These are phyloP conservation scores for Pseudotulostoma volvatum DNA, from an alignment of 495 filamentous ascomycete genomes.

Conservation along the genomic window DNA sequence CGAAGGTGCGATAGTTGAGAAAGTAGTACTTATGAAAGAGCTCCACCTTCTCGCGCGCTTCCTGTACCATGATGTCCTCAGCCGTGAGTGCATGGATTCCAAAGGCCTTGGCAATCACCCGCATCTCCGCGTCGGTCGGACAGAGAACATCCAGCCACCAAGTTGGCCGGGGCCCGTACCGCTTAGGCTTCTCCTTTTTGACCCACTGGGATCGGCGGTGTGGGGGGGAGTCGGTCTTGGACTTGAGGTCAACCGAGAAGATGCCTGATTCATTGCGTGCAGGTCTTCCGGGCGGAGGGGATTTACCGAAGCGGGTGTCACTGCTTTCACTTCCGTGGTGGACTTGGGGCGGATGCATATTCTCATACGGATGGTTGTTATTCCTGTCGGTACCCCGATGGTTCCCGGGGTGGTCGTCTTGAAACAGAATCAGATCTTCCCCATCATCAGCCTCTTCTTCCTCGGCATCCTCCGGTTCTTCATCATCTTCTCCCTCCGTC, in stretches of 20 bases:
- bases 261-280: not conserved
- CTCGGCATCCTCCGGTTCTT: constrained; percentile 24
- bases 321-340: too few relatives aligned
- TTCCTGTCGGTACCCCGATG: constrained; percentile 3
- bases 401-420: constrained; percentile 2
- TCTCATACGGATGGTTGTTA: constrained; percentile 12
- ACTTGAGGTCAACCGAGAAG: not conserved
- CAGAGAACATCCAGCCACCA: constrained; percentile 92
- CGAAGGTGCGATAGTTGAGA: constrained; percentile 92
- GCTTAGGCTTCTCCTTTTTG: constrained; percentile 33
- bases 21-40: constrained; percentile 96
- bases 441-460: constrained; percentile 10
- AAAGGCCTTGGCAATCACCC: constrained; percentile 77
- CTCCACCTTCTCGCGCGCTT: constrained; percentile 94
- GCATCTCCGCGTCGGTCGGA: constrained; percentile 87
- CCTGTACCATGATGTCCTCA: constrained; percentile 94
- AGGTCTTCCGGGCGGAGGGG: too few relatives aligned
- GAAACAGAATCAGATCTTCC: constrained; percentile 8
- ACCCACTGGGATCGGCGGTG: constrained; percentile 12
- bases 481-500: constrained; percentile 37
- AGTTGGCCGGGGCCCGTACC: constrained; percentile 75
- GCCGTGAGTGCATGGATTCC: constrained; percentile 87
- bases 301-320: too few relatives aligned
- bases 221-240: constrained; percentile 2
- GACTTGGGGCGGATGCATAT: not conserved